Conservation (phyloP, 805 yeast species). For the Candida ovalis region DNA sequence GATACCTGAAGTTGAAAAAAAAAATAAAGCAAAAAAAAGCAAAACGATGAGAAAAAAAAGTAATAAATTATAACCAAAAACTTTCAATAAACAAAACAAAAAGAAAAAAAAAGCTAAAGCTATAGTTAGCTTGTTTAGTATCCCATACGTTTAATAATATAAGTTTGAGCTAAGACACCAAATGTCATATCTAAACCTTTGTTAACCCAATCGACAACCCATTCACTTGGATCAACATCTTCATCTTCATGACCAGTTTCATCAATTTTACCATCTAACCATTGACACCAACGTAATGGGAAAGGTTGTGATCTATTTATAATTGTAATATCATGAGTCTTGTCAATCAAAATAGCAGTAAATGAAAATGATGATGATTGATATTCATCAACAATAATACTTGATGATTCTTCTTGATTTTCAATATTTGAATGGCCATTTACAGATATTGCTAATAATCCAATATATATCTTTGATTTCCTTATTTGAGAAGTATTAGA, state of each 20-base stretch:
- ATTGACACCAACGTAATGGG: conserved; percentile 87
- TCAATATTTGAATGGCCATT: conserved; percentile 17
- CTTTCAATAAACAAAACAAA: not conserved
- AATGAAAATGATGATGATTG: conserved; percentile 64
- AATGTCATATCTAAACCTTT: conserved; percentile 75
- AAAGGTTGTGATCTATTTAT: conserved; percentile 83
- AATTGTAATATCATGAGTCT: conserved; percentile 69
- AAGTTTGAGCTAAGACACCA: conserved; percentile 86
- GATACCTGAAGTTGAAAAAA: not conserved
- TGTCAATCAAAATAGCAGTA: conserved; percentile 71
- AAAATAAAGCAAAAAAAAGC: not conserved
- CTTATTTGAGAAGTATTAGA: conserved; percentile 8
- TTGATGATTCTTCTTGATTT: conserved; percentile 21
- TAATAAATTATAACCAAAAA: not conserved
- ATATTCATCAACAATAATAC: conserved; percentile 41
- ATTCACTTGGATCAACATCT: conserved; percentile 68
- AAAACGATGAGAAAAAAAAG: not conserved
- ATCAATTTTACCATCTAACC: conserved; percentile 59
- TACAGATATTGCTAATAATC: conserved; percentile 29
- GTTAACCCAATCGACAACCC: conserved; percentile 78
- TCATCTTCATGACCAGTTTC: conserved; percentile 19
- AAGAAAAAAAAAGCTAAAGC: conserved; percentile 3
- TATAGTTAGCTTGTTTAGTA: conserved; percentile 26
- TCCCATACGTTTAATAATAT: conserved; percentile 89
- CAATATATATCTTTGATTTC: conserved; percentile 29